Percentiles rank a stretch among this genome's conserved stretches.
Conservation (phyloP, 805 yeast genomes). For the Spathaspora girioi region DNA sequence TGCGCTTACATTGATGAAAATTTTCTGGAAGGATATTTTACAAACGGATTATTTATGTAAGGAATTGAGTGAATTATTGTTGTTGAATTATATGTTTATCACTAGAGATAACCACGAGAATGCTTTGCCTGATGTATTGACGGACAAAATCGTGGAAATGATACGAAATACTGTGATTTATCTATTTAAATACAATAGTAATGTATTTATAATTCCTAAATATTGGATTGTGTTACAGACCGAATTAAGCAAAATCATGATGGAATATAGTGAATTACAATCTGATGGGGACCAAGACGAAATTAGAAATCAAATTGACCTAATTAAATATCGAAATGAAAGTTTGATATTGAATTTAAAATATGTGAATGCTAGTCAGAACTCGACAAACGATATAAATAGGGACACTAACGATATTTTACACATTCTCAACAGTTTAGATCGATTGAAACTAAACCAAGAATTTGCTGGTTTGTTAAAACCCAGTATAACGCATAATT, state of each 20-base stretch:
- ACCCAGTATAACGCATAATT: slow-evolving; percentile 11
- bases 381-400: not conserved
- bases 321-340: slow-evolving; percentile 67
- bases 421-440: slow-evolving; percentile 33
- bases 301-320: slow-evolving; percentile 47
- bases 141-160: slow-evolving; percentile 24
- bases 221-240: slow-evolving; percentile 57
- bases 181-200: slow-evolving; percentile 48
- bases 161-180: slow-evolving; percentile 30
- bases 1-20: slow-evolving; percentile 47
- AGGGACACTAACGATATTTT: slow-evolving; percentile 27
- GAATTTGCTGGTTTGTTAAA: slow-evolving; percentile 26
- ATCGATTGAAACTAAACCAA: slow-evolving; percentile 25
- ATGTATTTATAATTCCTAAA: slow-evolving; percentile 60
- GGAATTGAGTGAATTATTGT: slow-evolving; percentile 58
- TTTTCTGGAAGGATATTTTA: slow-evolving; percentile 70
- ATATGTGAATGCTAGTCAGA: slow-evolving; percentile 1
- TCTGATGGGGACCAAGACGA: slow-evolving; percentile 25
- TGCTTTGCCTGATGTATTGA: slow-evolving; percentile 14
- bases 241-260: slow-evolving; percentile 39
- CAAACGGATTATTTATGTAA: slow-evolving; percentile 56
- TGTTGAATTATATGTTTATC: slow-evolving; percentile 44
- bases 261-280: slow-evolving; percentile 11
- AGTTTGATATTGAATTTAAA: slow-evolving; percentile 56
- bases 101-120: slow-evolving; percentile 13